Percentiles rank a stretch among this genome's conserved stretches.
phyloP scores from a whole-genome alignment of 208 protist species.

The Naegleria fowleri region DNA sequence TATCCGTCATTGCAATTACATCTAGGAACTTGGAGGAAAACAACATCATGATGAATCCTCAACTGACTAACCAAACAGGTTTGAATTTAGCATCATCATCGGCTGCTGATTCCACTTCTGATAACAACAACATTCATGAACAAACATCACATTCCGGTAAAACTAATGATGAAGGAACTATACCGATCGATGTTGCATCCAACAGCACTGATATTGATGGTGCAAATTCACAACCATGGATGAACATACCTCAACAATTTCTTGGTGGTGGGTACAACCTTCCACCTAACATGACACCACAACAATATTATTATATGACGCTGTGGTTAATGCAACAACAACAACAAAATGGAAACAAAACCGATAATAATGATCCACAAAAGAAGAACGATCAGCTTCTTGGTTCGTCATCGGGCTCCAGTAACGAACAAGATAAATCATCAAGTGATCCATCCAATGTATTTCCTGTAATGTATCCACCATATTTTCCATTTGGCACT shows the following conservation, averaged over 20 bases:
- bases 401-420: too few species aligned
- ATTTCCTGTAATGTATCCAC: too few species aligned
- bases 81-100: background rate
- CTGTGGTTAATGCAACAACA: background rate
- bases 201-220: background rate
- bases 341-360: background rate
- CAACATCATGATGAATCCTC: background rate
- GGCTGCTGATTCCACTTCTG: background rate
- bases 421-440: background rate
- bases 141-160: background rate
- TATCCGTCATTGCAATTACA: background rate
- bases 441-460: background rate
- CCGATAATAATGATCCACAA: background rate
- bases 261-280: background rate
- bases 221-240: background rate
- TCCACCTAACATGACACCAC: background rate
- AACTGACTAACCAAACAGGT: background rate
- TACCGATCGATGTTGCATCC: background rate
- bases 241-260: background rate
- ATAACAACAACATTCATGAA: background rate
- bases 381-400: background rate
- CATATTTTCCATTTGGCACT: background rate
- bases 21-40: background rate
- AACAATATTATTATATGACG: background rate
- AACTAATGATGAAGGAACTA: background rate